phyloP scores from a whole-genome alignment of 768 basidiomycete species.

The Pluteus cervinus region DNA sequence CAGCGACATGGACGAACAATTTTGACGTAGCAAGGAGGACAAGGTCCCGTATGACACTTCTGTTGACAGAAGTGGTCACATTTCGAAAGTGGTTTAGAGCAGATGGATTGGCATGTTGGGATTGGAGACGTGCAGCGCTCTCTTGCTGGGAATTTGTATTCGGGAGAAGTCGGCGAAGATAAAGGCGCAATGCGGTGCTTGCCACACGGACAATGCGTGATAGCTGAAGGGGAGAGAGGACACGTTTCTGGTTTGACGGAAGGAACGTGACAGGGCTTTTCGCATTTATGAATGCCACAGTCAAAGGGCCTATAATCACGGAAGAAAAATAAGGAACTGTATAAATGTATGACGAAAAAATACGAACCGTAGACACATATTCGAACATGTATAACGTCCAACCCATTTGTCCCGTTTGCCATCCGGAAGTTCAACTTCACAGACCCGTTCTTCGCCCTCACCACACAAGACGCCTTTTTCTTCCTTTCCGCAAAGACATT shows the following conservation, averaged over 20 bases:
- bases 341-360: constrained; percentile 3
- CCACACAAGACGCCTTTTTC: constrained; percentile 60
- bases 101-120: constrained; percentile 70
- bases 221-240: constrained; percentile 62
- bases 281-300: constrained; percentile 74
- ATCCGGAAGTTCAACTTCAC: constrained; percentile 33
- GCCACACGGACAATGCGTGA: constrained; percentile 83
- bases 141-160: constrained; percentile 35
- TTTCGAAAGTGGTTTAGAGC: constrained; percentile 51
- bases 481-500: constrained; percentile 81
- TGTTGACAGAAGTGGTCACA: constrained; percentile 74
- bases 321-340: constrained; percentile 3
- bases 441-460: constrained; percentile 39
- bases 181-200: constrained; percentile 43
- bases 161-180: constrained; percentile 16
- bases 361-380: constrained; percentile 50
- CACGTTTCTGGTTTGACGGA: constrained; percentile 52
- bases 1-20: constrained; percentile 84
- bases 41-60: constrained; percentile 72
- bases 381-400: constrained; percentile 55
- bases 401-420: constrained; percentile 48
- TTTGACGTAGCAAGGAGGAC: constrained; percentile 70
- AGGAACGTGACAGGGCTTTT: constrained; percentile 73
- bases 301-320: constrained; percentile 57
- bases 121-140: constrained; percentile 65